Conservation (phyloP, 179 eudicot species). For the Spergularia azorica region DNA sequence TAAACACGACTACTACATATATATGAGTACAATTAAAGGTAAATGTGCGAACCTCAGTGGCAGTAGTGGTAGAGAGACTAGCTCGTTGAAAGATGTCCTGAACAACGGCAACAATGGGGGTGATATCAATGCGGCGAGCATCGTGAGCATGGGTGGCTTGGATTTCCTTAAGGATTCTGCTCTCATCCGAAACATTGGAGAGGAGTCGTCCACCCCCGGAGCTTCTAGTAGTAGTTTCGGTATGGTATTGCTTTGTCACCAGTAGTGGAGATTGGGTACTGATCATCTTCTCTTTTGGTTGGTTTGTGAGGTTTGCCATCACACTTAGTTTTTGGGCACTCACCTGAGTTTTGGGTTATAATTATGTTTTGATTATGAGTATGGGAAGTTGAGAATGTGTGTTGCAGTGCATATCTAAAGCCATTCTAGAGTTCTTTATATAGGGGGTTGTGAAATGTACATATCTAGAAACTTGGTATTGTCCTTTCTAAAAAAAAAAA, state of each 20-base stretch:
- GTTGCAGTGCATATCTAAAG: too few relatives aligned
- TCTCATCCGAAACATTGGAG: constrained; percentile 55
- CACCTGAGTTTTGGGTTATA: not conserved
- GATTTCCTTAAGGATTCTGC: constrained; percentile 61
- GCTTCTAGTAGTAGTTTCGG: not conserved
- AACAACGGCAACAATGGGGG: constrained; percentile 48
- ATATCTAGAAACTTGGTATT: too few relatives aligned
- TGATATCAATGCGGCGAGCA: constrained; percentile 58
- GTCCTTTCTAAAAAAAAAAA: too few relatives aligned
- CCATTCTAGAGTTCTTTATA: too few relatives aligned
- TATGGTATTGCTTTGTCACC: not conserved
- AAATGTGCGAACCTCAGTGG: constrained; percentile 1
- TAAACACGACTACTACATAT: too few relatives aligned
- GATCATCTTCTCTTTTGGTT: not conserved
- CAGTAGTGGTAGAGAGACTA: constrained; percentile 36
- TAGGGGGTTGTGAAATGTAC: too few relatives aligned
- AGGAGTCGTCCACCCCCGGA: constrained; percentile 45
- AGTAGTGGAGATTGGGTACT: not conserved
- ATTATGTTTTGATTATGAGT: not conserved
- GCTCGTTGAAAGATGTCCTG: constrained; percentile 55
- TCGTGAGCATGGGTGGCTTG: constrained; percentile 69
- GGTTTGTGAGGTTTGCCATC: not conserved
- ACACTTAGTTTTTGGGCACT: not conserved
- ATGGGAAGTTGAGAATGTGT: too few relatives aligned
- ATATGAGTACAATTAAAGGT: not conserved